Base-by-base conservation (phyloP, 2,329 filamentous ascomycete species). In the Neurospora crassa region DNA sequence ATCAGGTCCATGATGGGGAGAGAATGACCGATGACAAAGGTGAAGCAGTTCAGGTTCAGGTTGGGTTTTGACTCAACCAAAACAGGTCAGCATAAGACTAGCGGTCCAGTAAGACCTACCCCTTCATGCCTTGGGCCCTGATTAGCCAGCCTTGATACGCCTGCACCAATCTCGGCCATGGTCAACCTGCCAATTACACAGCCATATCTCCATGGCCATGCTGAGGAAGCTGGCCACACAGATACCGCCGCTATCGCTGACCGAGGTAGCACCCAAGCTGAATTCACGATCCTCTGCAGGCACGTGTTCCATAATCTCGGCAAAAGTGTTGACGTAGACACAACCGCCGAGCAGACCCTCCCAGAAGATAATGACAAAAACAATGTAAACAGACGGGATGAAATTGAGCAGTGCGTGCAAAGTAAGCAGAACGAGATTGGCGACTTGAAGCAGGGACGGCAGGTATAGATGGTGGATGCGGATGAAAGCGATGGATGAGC, bases 291-390 rank as follows among this genome's bases (percentile, higher is more conserved):
- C 94, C 41, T 89, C 87, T 5, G 86, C 83, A 0, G 90, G 89
- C 0, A 97, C 90, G 7, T 90, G 89, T 77, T 97, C 93, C 79
- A 93, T 91, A 73, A 99, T 97, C 79, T 96, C 92, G 0, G 94
- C 93, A 80, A 98, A 99, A 0, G 94, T 97, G 77, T 95, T 97
- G 72, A 98, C 94, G 77, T 99, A 99, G 0, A 98, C 96, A 3
- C 93, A 85, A 0, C 96, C 96, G 0, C 96, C 96, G 0, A 99
- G 84, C 14, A 98, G 80, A 0, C 96, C 96, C 79, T 98, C 96
- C 95, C 95, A 98, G 78, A 98, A 96, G 24, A 97, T 85, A 72
- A 98, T 84, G 29, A 88, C 72, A 77, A 97, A 97, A 1, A 98
- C 84, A n/a, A 97, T 76, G 78, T 93, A 97, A 34, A 97, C 92